Evolutionary conservation across 805 yeast species (phyloP), one percentile per base, ranked within the genome.

Genomic region (Ogataea parapolymorpha): DNA sequence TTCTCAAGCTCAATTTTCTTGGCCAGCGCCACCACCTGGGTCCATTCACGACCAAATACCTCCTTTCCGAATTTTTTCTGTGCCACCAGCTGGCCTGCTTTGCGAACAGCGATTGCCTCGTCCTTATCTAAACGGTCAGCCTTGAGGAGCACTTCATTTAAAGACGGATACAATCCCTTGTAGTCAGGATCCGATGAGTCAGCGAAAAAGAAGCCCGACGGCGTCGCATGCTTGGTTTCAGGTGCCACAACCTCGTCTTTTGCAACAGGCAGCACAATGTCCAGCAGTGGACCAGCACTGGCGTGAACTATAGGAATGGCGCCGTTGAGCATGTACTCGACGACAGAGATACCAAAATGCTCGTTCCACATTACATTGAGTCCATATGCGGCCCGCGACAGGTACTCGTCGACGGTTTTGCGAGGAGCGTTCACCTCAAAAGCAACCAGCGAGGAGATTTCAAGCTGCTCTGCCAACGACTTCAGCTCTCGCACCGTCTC

Each of bases 321-420:
- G 0, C 97, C 98, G 40, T 85, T 75, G 2, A 91, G 82, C 66
- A 85, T 70, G 59, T 89, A 87, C 62, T 93, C 99, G 6, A 93
- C 99, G 5, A 93, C 91, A 1, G 96, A 91, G 55, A 93, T 93
- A 14, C 99, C 99, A 62, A 93, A 93, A 67, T 93, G 99, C 67
- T 93, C 99, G 64, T 93, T 93, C 99, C 99, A 93, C 99, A 93
- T 93, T 23, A 95, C 89, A 56, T 93, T 91, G 28, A 93, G 68
- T 5, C 99, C 99, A 55, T 78, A 80, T 18, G 80, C 75, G 3
- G 88, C 75, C 11, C 61, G 65, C 10, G 66, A 53, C 25, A 95
- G 67, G 39, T 77, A 71, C 22, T 65, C 56, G 38, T 77, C 66
- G 11, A 95, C 80, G 13, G 70, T 72, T 2, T 68, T 71, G 66